phyloP scores from a whole-genome alignment of 2,329 filamentous ascomycete species.

The Epichloe baconii region DNA sequence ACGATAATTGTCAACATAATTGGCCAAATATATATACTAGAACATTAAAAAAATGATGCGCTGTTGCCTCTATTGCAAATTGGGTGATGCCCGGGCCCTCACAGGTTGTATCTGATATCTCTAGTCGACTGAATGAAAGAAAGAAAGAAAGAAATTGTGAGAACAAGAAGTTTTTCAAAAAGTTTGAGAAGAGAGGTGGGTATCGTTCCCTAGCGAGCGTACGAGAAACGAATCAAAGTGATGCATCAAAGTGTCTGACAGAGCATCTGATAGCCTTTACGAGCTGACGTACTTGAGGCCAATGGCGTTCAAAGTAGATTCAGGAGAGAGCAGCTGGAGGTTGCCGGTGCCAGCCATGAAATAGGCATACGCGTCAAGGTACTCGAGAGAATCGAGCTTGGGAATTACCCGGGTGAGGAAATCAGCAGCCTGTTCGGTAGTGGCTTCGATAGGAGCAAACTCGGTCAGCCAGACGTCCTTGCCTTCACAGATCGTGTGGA shows the following conservation, averaged over 20 bases:
- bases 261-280: conserved; percentile 5
- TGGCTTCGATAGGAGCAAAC: conserved; percentile 39
- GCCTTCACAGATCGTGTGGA: conserved; percentile 30
- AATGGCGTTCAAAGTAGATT: conserved; percentile 27
- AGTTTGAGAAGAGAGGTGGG: conserved; percentile 3
- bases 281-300: conserved; percentile 36
- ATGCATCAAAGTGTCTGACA: neutral
- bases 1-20: conserved; percentile 1
- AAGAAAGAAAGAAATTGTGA: neutral
- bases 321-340: conserved; percentile 28
- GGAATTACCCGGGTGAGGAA: conserved; percentile 39
- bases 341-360: conserved; percentile 32
- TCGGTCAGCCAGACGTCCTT: conserved; percentile 51
- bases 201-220: conserved; percentile 23
- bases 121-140: neutral
- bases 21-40: conserved; percentile 19
- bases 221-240: conserved; percentile 21
- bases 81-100: neutral
- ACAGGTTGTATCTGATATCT: neutral
- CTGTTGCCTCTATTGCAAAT: neutral
- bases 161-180: neutral
- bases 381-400: conserved; percentile 34
- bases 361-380: conserved; percentile 44
- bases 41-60: conserved; percentile 8
- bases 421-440: conserved; percentile 24